These are phyloP conservation scores for Boletus barrowsii DNA, from an alignment of 768 basidiomycete species.

Conservation along the genomic window DNA sequence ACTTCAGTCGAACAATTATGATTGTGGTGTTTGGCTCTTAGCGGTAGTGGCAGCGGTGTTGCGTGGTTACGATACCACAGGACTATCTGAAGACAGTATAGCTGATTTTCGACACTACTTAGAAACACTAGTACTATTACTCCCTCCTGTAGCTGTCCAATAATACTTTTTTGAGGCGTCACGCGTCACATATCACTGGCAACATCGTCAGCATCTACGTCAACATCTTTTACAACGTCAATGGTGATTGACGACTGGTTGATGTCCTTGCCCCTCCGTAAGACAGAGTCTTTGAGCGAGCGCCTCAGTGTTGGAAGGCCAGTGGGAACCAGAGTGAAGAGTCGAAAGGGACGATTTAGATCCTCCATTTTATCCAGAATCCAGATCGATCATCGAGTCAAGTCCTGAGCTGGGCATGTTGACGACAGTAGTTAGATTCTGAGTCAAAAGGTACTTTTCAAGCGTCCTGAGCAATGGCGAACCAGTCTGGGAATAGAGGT, in stretches of 20 bases:
- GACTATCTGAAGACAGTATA: no score
- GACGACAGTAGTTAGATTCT: conserved; percentile 74
- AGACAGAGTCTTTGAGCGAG: conserved; percentile 69
- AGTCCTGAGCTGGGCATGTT: conserved; percentile 81
- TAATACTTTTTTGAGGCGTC: no score
- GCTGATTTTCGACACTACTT: no score
- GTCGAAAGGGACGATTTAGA: conserved; percentile 71
- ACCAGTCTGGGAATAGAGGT: conserved; percentile 74
- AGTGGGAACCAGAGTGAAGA: conserved; percentile 64
- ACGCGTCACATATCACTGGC: no score
- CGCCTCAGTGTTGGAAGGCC: conserved; percentile 66
- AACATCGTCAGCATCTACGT: conserved; percentile 35
- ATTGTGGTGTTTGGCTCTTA: no score
- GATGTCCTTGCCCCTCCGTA: conserved; percentile 72
- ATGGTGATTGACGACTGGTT: conserved; percentile 57
- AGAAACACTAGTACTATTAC: no score
- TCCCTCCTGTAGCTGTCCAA: no score
- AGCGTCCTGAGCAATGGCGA: conserved; percentile 69
- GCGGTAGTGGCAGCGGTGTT: no score
- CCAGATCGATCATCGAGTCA: conserved; percentile 80
- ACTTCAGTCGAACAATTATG: no score
- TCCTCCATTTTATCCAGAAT: conserved; percentile 76
- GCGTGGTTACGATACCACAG: no score
- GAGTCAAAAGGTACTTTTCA: conserved; percentile 70
- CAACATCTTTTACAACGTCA: conserved; percentile 35